phyloP scores from a whole-genome alignment of 2,329 filamentous ascomycete species.

The Aspergillus arachidicola region DNA sequence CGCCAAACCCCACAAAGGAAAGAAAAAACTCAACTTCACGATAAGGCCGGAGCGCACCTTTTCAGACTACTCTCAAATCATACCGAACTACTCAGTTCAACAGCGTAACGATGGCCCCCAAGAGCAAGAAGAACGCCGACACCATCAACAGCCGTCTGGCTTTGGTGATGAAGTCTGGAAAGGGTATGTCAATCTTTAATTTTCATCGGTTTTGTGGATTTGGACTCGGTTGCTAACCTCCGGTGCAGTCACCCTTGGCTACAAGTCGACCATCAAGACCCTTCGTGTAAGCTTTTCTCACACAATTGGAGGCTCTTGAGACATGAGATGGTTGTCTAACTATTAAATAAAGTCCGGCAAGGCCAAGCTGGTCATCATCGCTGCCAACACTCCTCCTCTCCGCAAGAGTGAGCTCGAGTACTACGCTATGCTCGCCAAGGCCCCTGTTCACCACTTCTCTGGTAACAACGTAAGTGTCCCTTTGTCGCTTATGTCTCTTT shows the following conservation, averaged over 20 bases:
- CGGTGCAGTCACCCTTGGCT: slow-evolving; percentile 74
- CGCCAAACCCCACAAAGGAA: slow-evolving; percentile 19
- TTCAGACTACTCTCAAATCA: slow-evolving; percentile 12
- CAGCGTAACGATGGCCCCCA: slow-evolving; percentile 63
- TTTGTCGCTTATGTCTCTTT: slow-evolving; percentile 7
- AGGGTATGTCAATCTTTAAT: slow-evolving; percentile 31
- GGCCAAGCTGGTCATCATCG: slow-evolving; percentile 97
- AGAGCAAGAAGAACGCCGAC: slow-evolving; percentile 78
- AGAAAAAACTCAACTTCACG: slow-evolving; percentile 6
- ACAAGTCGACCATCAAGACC: slow-evolving; percentile 87
- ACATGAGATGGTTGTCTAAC: background rate
- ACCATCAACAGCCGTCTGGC: slow-evolving; percentile 72
- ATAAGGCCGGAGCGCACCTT: slow-evolving; percentile 24
- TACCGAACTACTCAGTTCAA: slow-evolving; percentile 29
- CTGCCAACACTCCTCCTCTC: slow-evolving; percentile 95
- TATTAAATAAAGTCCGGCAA: slow-evolving; percentile 67
- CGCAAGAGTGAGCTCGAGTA: slow-evolving; percentile 97
- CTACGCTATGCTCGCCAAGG: slow-evolving; percentile 91
- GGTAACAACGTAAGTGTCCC: slow-evolving; percentile 92
- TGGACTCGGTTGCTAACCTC: slow-evolving; percentile 11
- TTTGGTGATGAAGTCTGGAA: slow-evolving; percentile 66
- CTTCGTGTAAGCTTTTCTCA: slow-evolving; percentile 58
- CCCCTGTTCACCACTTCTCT: slow-evolving; percentile 93
- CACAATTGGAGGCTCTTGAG: background rate
- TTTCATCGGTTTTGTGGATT: background rate